Percentiles rank a stretch among this genome's conserved stretches.
phyloP scores from a whole-genome alignment of 225 moss, liverwort and hornwort species.

The Physcomitrium patens region DNA sequence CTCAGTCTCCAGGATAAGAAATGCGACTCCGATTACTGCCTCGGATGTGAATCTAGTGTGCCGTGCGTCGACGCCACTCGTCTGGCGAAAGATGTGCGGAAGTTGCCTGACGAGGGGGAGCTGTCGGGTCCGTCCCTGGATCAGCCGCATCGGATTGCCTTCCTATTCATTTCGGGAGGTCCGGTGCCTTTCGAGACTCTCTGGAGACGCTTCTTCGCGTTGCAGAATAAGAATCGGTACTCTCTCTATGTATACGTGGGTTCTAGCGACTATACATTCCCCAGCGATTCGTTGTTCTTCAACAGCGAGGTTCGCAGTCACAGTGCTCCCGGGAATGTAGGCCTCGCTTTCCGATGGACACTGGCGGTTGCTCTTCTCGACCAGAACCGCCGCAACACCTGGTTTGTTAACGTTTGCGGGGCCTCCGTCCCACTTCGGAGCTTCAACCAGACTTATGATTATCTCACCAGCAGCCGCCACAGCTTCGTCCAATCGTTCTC shows the following conservation, averaged over 20 bases:
- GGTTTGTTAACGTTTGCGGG: conserved; percentile 54
- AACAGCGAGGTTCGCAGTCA: conserved; percentile 28
- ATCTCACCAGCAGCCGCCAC: conserved; percentile 23
- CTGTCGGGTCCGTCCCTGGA: too few relatives aligned
- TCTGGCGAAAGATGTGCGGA: too few relatives aligned
- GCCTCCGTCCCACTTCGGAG: conserved; percentile 47
- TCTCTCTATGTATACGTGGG: conserved; percentile 47
- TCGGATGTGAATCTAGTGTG: too few relatives aligned
- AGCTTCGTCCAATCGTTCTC: conserved; percentile 54
- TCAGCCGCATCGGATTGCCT: conserved; percentile 33
- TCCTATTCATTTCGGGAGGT: conserved; percentile 44
- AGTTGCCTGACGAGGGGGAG: too few relatives aligned
- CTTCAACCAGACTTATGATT: conserved; percentile 33
- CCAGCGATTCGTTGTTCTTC: conserved; percentile 34
- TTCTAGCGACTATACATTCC: conserved; percentile 22
- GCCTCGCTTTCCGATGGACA: conserved; percentile 42
- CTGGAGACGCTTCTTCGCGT: conserved; percentile 44
- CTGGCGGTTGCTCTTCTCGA: conserved; percentile 39
- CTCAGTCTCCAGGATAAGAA: too few relatives aligned
- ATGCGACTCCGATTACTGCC: too few relatives aligned
- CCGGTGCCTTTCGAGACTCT: conserved; percentile 39
- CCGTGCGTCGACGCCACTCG: too few relatives aligned
- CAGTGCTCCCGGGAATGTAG: conserved; percentile 25
- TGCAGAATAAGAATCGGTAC: conserved; percentile 25
- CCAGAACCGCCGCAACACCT: conserved; percentile 34